A percentile compares a stretch with the other conserved stretches of the same genome.
Conservation (phyloP, 352 stramenopile genomes). For the Phytophthora litchii region DNA sequence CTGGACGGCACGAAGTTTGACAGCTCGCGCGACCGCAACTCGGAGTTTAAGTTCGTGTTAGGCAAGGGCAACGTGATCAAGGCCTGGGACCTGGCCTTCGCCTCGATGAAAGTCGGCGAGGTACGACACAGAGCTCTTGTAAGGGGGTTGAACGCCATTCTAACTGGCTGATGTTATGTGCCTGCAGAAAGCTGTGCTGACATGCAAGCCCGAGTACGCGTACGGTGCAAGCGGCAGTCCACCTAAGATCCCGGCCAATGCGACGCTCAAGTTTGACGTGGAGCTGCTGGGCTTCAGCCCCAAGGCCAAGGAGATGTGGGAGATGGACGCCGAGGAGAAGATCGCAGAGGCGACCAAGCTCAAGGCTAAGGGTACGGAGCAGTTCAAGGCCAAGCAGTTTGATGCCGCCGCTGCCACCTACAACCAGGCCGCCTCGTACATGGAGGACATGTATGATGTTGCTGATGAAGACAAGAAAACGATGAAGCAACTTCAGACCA, state of each 20-base stretch:
- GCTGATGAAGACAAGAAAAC: conserved; percentile 82
- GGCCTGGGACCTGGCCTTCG: conserved; percentile 88
- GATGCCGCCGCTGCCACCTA: conserved; percentile 88
- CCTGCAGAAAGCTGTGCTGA: conserved; percentile 89
- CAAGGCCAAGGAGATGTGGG: conserved; percentile 96
- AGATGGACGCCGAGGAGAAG: conserved; percentile 88
- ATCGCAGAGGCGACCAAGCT: conserved; percentile 86
- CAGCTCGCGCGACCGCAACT: conserved; percentile 89
- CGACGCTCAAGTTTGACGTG: conserved; percentile 96
- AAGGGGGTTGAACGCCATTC: not conserved
- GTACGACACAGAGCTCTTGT: conserved; percentile 18
- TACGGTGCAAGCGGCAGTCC: conserved; percentile 92
- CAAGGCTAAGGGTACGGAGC: conserved; percentile 91
- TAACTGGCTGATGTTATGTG: conserved; percentile 19
- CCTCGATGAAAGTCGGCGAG: conserved; percentile 96
- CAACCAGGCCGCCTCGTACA: conserved; percentile 75
- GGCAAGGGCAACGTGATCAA: conserved; percentile 91
- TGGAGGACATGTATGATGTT: conserved; percentile 90
- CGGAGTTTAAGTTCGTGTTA: conserved; percentile 89
- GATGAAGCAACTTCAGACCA: conserved; percentile 90
- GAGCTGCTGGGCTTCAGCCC: conserved; percentile 94
- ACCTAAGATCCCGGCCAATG: conserved; percentile 94
- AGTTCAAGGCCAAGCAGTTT: conserved; percentile 94
- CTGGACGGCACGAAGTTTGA: conserved; percentile 96
- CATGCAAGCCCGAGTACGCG: conserved; percentile 92